Base-by-base conservation (phyloP, 192 early-diverging fungal genomes). In the Lunasporangiospora selenospora region DNA sequence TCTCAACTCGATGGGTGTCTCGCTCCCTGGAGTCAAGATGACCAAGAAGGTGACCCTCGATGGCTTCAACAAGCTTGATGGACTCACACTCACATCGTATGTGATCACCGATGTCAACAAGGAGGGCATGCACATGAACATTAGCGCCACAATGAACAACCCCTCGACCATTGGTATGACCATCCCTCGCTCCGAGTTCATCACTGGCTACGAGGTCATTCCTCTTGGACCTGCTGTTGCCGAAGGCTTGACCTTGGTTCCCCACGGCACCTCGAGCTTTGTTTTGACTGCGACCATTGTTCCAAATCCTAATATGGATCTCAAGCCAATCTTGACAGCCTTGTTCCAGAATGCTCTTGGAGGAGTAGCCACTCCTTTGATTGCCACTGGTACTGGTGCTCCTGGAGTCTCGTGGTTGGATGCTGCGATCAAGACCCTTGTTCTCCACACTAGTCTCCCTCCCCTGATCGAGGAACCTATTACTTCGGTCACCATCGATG, bases 1-100 rank as follows among this genome's bases (percentile, higher is more conserved):
- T 42, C 80, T 85, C 48, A 64, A 23, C 39, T 77, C 83, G 36
- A 76, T 85, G 60, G 80, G 80, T 15, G 75, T 52, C 15, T 65
- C 70, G 2, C 80, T 85, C 40, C 67, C 62, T 19, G 58, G 62
- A 1, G 58, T 85, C 11, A 31, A 38, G n/a, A 75, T 85, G 75
- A 50, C 32, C 30, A 85, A 85, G 59, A 62, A 53, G 21, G 77
- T 85, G 0, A 82, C 79, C 44, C 62, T 85, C 4, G 39, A 56
- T 37, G 83, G 81, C 26, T 66, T 77, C 58, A 50, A 58, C 49
- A 80, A 80, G 9, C 62, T 85, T 1, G 13, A 26, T 12, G 64
- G 55, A 7, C 48, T 66, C 3, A 13, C 44, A 27, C 26, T 58
- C 3, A 3, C 12, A 6, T 38, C 21, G 26, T 75, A 78, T 38